phyloP scores from a whole-genome alignment of 169 alveolate species.

The Perkinsus olseni region DNA sequence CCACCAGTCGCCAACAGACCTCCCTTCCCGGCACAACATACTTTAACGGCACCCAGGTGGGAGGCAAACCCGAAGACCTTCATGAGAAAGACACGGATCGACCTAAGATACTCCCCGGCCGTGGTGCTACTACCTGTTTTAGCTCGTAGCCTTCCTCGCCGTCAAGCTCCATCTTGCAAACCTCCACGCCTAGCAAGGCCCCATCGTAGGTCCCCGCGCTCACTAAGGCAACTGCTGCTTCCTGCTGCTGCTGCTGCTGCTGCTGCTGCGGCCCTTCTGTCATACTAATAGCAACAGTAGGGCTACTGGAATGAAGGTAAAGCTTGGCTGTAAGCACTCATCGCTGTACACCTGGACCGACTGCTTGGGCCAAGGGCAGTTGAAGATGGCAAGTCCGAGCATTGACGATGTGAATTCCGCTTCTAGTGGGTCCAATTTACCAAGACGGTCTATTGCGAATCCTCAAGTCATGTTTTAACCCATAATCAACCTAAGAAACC shows the following conservation, averaged over 20 bases:
- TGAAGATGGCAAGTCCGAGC: too few relatives aligned
- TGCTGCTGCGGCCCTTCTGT: too few relatives aligned
- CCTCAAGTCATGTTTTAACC: too few relatives aligned
- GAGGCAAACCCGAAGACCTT: not conserved
- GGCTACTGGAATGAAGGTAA: too few relatives aligned
- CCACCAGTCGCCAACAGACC: not conserved
- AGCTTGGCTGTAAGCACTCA: too few relatives aligned
- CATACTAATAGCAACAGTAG: too few relatives aligned
- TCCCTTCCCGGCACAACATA: not conserved
- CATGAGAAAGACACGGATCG: not conserved
- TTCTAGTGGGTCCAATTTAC: too few relatives aligned
- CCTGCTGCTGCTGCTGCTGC: not conserved
- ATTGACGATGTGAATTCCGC: too few relatives aligned
- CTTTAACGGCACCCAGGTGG: not conserved
- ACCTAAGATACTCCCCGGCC: not conserved
- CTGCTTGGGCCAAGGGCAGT: too few relatives aligned
- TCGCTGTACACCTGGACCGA: too few relatives aligned
- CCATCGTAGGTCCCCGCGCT: not conserved
- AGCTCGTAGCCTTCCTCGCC: constrained; percentile 1
- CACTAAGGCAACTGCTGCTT: not conserved
- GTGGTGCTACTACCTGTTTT: not conserved
- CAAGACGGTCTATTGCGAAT: too few relatives aligned
- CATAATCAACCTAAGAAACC: too few relatives aligned
- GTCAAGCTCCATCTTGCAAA: not conserved
- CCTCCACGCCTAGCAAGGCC: not conserved